Evolutionary conservation across 169 alveolate genomes (phyloP).

Genomic region (Ichthyophthirius multifiliis): DNA sequence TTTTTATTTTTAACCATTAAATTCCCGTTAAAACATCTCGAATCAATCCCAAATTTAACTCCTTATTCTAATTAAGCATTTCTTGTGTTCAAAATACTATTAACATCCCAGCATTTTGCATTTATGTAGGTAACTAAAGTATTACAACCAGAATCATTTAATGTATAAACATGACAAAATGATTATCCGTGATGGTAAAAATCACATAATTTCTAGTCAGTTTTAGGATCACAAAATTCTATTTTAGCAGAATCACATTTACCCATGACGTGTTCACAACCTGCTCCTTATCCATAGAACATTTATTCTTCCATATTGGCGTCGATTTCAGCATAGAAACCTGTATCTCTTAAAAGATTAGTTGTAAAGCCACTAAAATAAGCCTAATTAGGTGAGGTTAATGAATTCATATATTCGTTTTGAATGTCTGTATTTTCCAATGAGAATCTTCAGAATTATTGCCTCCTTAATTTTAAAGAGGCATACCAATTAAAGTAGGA

Average conservation of each 20-base stretch:
- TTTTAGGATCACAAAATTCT: background rate
- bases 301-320: background rate
- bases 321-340: background rate
- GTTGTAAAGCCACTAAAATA: background rate
- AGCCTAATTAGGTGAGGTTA: background rate
- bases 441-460: constrained; percentile 28
- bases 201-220: background rate
- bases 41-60: background rate
- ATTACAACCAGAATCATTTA: background rate
- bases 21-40: background rate
- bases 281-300: background rate
- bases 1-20: too few species aligned
- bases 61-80: background rate
- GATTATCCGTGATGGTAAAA: background rate
- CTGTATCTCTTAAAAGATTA: background rate
- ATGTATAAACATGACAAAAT: background rate
- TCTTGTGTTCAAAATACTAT: background rate
- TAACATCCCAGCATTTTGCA: background rate
- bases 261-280: background rate
- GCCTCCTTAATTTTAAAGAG: constrained; percentile 41
- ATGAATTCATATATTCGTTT: background rate
- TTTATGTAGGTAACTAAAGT: background rate
- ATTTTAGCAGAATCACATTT: background rate
- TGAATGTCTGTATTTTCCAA: constrained; percentile 25
- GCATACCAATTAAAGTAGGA: constrained; percentile 2